Evolutionary conservation across 2,329 filamentous ascomycete species (phyloP).

Genomic region (Verticillium tricorpus): DNA sequence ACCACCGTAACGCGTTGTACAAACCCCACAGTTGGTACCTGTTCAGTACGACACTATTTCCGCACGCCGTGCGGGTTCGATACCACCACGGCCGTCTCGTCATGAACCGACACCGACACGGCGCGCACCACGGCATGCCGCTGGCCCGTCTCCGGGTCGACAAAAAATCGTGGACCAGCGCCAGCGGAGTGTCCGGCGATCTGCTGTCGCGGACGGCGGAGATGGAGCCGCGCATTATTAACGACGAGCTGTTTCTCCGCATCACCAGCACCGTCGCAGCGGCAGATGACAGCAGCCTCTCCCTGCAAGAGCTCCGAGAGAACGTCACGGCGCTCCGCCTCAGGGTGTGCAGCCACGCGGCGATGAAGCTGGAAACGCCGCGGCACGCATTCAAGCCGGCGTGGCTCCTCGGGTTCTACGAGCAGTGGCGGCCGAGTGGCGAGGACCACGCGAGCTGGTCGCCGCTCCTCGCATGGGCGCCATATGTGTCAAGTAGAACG

Average conservation of each 20-base stretch:
- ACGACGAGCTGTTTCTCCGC: neutral
- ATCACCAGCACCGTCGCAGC: neutral
- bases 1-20: neutral
- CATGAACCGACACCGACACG: neutral
- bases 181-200: neutral
- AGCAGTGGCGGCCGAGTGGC: neutral
- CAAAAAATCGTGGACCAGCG: neutral
- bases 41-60: neutral
- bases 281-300: neutral
- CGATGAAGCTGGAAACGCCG: neutral
- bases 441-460: neutral
- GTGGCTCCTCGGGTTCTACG: neutral
- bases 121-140: neutral
- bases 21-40: neutral
- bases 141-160: neutral
- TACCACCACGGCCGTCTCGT: neutral
- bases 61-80: neutral
- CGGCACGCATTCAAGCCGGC: neutral
- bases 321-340: neutral
- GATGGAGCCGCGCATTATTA: neutral
- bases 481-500: neutral
- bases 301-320: neutral
- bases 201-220: neutral
- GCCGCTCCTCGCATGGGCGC: neutral
- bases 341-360: neutral